Evolutionary conservation across 805 yeast species (phyloP), one percentile per base, ranked within the genome.

Genomic region (Zygosaccharomyces gambellarensis): DNA sequence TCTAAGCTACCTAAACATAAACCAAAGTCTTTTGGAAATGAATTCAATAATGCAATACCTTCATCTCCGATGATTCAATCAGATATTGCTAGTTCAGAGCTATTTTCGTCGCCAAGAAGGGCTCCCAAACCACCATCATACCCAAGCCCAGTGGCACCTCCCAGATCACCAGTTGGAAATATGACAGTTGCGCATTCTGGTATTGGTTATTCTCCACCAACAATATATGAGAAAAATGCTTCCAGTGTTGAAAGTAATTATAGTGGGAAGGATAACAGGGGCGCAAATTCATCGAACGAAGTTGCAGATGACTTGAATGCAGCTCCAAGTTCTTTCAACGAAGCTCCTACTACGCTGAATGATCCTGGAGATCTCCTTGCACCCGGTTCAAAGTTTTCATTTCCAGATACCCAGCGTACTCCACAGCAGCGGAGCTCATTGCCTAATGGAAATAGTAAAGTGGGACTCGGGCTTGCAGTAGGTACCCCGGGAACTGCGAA

Each of bases 41-140:
- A 29, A 8, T 42, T 42, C 10, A 21, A 25, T 8, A 22, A 29
- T n/a, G 46, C 54, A 45, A 25, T 53, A 3, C 58, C 58, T n/a
- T 46, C 51, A 12, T 48, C 63, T 53, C 38, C 66, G 40, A 41
- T 36, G 10, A 40, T 45, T 5, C 49, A 50, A n/a, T 45, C 47
- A 10, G 44, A 51, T 2, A 34, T 54, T 23, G 49, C 32, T 10
- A 55, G 57, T 29, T 58, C 50, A 42, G 56, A 64, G 7, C 63
- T 73, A 31, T 83, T 83, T 60, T 66, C 74, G 17, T 83, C 89
- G 0, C 88, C 89, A n/a, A 74, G 89, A 66, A 81, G 73, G 58
- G 87, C 89, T 0, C 90, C 90, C 1, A 76, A 76, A 46, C 89
- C 89, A 0, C 90, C 90, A 2, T 58, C 73, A 1, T 68, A 67